These are phyloP conservation scores for Megacollybia marginata DNA, from an alignment of 768 basidiomycete genomes.

Conservation along the genomic window DNA sequence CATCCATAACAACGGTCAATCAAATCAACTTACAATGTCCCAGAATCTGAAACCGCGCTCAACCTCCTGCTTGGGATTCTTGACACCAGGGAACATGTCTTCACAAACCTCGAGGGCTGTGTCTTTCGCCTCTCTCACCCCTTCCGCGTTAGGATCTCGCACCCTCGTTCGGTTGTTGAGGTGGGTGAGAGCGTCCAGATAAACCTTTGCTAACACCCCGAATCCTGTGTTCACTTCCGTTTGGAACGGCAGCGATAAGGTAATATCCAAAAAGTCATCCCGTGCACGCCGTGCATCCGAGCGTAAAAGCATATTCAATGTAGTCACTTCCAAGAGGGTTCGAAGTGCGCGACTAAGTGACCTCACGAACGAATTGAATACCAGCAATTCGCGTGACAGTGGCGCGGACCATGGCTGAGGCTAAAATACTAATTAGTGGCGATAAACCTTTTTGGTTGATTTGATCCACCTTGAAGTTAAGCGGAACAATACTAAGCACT, in stretches of 20 bases:
- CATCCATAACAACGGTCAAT: slow-evolving; percentile 24
- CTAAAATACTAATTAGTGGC: slow-evolving; percentile 28
- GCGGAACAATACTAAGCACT: slow-evolving; percentile 88
- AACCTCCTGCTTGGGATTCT: slow-evolving; percentile 79
- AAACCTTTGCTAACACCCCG: slow-evolving; percentile 94
- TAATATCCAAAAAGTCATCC: slow-evolving; percentile 89
- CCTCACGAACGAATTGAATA: slow-evolving; percentile 97
- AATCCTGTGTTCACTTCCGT: slow-evolving; percentile 96
- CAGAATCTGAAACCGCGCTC: slow-evolving; percentile 98
- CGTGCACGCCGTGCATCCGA: slow-evolving; percentile 80
- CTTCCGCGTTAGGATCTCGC: slow-evolving; percentile 68
- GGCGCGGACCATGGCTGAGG: slow-evolving; percentile 92
- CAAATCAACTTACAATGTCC: slow-evolving; percentile 73
- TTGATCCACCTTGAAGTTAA: slow-evolving; percentile 80
- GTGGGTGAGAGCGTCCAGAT: slow-evolving; percentile 87
- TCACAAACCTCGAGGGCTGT: slow-evolving; percentile 90
- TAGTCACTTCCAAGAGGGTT: slow-evolving; percentile 83
- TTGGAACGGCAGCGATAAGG: slow-evolving; percentile 91
- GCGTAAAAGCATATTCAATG: slow-evolving; percentile 88
- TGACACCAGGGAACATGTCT: slow-evolving; percentile 90
- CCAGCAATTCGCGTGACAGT: slow-evolving; percentile 89
- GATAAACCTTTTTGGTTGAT: neutral
- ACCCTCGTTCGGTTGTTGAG: slow-evolving; percentile 76
- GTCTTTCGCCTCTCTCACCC: slow-evolving; percentile 75
- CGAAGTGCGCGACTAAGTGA: slow-evolving; percentile 87